Conservation (phyloP, 2,329 filamentous ascomycete genomes). For the Cryphonectria nitschkei region DNA sequence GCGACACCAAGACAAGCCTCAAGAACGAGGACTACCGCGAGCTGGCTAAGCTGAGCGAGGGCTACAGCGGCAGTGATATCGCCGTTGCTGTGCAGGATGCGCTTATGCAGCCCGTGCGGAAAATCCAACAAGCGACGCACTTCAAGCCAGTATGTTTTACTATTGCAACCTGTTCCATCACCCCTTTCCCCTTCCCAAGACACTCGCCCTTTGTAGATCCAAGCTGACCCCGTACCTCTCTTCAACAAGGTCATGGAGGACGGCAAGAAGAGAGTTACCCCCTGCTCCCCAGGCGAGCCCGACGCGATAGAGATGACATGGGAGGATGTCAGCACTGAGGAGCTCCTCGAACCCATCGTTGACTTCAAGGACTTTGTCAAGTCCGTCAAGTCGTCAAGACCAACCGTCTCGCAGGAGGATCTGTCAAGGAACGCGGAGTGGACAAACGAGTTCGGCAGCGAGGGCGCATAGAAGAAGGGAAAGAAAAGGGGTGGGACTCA, state of each 20-base stretch:
- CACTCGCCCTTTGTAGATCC: not conserved
- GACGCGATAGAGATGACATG: constrained; percentile 93
- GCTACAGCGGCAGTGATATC: constrained; percentile 96
- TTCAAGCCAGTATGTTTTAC: constrained; percentile 78
- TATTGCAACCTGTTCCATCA: not conserved
- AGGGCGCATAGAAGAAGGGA: constrained; percentile 60
- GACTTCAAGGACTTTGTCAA: constrained; percentile 91
- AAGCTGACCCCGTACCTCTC: not conserved
- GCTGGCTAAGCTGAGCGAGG: constrained; percentile 81
- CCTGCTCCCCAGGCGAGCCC: constrained; percentile 88
- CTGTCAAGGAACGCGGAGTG: constrained; percentile 84
- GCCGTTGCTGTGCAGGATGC: constrained; percentile 94
- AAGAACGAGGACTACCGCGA: constrained; percentile 76
- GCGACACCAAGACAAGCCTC: constrained; percentile 86
- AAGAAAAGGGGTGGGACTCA: not conserved
- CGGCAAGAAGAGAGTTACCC: constrained; percentile 71
- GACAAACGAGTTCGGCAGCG: constrained; percentile 95
- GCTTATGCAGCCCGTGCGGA: constrained; percentile 94
- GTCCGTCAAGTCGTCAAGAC: constrained; percentile 84
- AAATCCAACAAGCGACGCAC: constrained; percentile 96
- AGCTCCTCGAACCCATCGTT: constrained; percentile 84
- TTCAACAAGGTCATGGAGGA: constrained; percentile 68
- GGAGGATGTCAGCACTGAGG: constrained; percentile 82
- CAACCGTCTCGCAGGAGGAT: constrained; percentile 88
- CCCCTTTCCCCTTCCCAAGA: not conserved